Evolutionary conservation across 129 eudicot species (phyloP), one percentile per base, ranked within the genome.

Genomic region (Deinandra increscens): DNA sequence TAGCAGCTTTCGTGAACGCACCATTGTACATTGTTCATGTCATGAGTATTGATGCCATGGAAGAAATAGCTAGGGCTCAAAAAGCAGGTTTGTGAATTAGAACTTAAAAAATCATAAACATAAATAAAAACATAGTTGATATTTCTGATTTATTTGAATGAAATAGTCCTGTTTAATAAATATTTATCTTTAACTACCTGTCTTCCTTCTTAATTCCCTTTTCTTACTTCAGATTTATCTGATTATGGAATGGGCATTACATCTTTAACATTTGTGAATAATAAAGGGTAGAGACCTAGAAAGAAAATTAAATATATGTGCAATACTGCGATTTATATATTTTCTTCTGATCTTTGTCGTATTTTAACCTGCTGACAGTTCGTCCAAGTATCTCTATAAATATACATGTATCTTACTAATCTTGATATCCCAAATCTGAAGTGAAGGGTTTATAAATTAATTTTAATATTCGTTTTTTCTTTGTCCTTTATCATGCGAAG

Each of bases 31-130:
- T 94, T 72, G 97, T 94, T 74, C 99, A 94, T 84, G 99, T 94
- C 70, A 94, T 94, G 99, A 94, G 99, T 84, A 82, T 80, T 68
- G 97, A 94, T 80, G 97, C 99, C 19, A 94, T 94, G 97, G 99
- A 94, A 73, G 99, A 94, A 80, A 79, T 94, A 70, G 93, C 99
- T 36, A 81, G 82, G 75, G 99, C 99, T 69, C 86, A 88, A 77
- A 89, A 89, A 81, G 83, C 93, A 89, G 99, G 99, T 94, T 75
- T 73, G 74, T 49, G 45, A 72, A 23, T 45, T 19, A 56, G 64
- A 18, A 64, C 39, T 26, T 7, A 11, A 50, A 55, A 22, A 17
- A 55, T 23, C 37, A 26, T 55, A 55, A 22, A 11, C 17, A 51
- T 51, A 55, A 55, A 34, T 23, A 55, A 55, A 55, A 0, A 4